Evolutionary conservation across 169 alveolate species (phyloP).

Genomic region (Theileria sp.): DNA sequence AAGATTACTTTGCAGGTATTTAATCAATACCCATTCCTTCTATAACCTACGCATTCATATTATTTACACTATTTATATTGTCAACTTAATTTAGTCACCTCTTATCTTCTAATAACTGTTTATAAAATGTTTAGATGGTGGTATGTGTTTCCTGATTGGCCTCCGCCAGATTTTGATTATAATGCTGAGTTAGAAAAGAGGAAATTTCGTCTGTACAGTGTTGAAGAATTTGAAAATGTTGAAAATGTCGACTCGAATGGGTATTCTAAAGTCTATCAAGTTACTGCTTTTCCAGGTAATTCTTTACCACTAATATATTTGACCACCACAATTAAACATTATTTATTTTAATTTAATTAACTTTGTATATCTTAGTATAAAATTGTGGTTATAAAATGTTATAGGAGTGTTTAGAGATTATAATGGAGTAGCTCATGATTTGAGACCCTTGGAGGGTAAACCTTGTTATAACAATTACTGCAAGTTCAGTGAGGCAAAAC

Average conservation of each 20-base stretch:
- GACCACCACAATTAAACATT: background rate
- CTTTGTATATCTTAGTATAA: background rate
- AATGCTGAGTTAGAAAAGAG: slow-evolving; percentile 69
- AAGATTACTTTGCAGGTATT: slow-evolving; percentile 52
- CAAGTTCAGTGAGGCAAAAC: slow-evolving; percentile 61
- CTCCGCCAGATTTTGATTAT: slow-evolving; percentile 84
- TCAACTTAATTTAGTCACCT: too few relatives aligned
- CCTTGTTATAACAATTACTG: slow-evolving; percentile 82
- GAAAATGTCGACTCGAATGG: slow-evolving; percentile 85
- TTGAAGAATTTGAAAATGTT: slow-evolving; percentile 86
- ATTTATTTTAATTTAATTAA: background rate
- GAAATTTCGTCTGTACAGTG: slow-evolving; percentile 79
- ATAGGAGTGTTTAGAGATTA: slow-evolving; percentile 83
- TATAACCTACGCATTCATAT: background rate
- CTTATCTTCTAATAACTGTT: background rate
- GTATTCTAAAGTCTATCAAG: slow-evolving; percentile 81
- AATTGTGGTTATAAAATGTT: slow-evolving; percentile 27
- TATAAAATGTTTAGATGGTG: slow-evolving; percentile 79
- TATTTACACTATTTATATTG: background rate
- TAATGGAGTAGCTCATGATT: slow-evolving; percentile 86
- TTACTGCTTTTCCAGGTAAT: slow-evolving; percentile 80
- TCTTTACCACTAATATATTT: background rate
- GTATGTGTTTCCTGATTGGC: slow-evolving; percentile 93
- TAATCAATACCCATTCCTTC: background rate
- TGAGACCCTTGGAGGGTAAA: slow-evolving; percentile 86